Evolutionary conservation across 2,329 filamentous ascomycete genomes (phyloP).

Genomic region (Phoma sp.): DNA sequence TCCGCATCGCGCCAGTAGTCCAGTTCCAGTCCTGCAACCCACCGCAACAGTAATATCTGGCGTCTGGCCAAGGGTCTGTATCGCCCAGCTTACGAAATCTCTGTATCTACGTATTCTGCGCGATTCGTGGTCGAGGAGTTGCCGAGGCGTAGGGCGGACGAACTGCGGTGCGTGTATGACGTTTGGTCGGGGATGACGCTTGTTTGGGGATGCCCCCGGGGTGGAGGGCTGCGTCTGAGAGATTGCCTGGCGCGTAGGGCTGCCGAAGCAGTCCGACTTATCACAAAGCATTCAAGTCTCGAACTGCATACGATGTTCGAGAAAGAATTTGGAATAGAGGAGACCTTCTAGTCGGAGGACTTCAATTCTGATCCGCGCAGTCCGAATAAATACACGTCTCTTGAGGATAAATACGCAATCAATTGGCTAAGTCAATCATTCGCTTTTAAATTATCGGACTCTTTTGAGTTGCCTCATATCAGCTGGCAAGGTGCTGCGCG

Average conservation of each 20-base stretch:
- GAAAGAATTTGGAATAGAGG: too few species aligned
- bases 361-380: too few species aligned
- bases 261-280: constrained; percentile 11
- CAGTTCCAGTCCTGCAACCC: too few species aligned
- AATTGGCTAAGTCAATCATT: too few species aligned
- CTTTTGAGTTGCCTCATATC: too few species aligned
- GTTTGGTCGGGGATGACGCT: constrained; percentile 7
- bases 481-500: too few species aligned
- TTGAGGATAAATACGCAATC: too few species aligned
- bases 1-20: constrained; percentile 3
- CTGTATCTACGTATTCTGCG: background rate
- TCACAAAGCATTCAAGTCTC: constrained; percentile 11
- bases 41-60: background rate
- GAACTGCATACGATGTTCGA: background rate
- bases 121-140: constrained; percentile 8
- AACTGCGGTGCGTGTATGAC: constrained; percentile 13
- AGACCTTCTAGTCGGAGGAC: too few species aligned
- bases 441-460: too few species aligned
- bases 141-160: constrained; percentile 9
- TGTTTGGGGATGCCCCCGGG: background rate
- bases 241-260: background rate
- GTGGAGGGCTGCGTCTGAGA: background rate
- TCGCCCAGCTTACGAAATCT: constrained; percentile 13
- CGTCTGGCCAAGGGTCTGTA: constrained; percentile 11
- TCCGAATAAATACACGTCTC: too few species aligned